These are phyloP conservation scores for Amanita polypyramis DNA, from an alignment of 768 basidiomycete species.

Conservation along the genomic window DNA sequence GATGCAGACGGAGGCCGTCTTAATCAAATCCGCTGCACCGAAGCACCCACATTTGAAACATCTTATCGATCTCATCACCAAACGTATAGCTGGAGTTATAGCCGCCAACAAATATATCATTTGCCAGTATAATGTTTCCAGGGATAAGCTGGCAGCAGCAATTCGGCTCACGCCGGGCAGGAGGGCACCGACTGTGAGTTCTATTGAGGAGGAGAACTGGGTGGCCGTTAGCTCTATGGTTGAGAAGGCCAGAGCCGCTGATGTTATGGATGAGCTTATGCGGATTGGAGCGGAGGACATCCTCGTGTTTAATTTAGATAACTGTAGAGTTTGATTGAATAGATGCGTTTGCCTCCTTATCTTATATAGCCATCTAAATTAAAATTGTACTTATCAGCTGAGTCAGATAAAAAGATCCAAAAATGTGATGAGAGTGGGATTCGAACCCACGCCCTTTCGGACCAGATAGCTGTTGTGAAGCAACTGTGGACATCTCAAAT, in stretches of 20 bases:
- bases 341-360: not conserved
- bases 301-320: conserved; percentile 80
- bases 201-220: conserved; percentile 79
- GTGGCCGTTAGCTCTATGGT: conserved; percentile 91
- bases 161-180: conserved; percentile 77
- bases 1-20: conserved; percentile 75
- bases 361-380: too few relatives aligned
- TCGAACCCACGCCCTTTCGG: conserved; percentile 42
- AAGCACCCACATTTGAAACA: conserved; percentile 54
- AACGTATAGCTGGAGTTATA: conserved; percentile 85
- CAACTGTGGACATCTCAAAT: not conserved
- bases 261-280: conserved; percentile 82
- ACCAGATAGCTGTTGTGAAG: too few relatives aligned
- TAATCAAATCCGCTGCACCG: conserved; percentile 68
- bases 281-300: conserved; percentile 84
- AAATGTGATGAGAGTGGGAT: conserved; percentile 42
- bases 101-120: conserved; percentile 81
- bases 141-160: conserved; percentile 51
- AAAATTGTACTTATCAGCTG: too few relatives aligned
- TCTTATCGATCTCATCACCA: conserved; percentile 71
- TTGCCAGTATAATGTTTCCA: conserved; percentile 86
- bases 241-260: conserved; percentile 68
- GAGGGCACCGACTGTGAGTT: conserved; percentile 78
- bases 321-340: conserved; percentile 78
- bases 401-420: conserved; percentile 9